phyloP scores from a whole-genome alignment of 106 monocot species.

The Vanilla planifolia region DNA sequence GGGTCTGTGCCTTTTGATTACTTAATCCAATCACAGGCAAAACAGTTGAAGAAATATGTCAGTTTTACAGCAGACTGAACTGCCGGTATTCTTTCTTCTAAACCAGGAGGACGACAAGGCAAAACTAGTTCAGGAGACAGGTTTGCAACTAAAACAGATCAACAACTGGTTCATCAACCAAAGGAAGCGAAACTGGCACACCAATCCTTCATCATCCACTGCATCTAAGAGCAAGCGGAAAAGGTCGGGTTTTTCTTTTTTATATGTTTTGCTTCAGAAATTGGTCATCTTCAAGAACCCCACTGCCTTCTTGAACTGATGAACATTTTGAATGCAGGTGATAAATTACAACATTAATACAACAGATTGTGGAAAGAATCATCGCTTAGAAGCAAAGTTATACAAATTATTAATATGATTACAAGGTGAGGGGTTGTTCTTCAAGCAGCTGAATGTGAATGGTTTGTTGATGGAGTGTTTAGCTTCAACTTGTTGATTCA shows the following conservation, averaged over 20 bases:
- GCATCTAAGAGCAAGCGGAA: slow-evolving; percentile 73
- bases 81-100: too few relatives aligned
- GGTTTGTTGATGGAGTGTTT: too few relatives aligned
- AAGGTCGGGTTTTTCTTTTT: slow-evolving; percentile 23
- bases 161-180: slow-evolving; percentile 99
- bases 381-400: neutral
- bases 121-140: slow-evolving; percentile 82
- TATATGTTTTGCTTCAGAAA: too few relatives aligned
- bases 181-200: slow-evolving; percentile 98
- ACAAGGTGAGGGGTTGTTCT: too few relatives aligned
- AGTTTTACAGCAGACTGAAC: too few relatives aligned
- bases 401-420: neutral
- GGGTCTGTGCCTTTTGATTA: too few relatives aligned
- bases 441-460: too few relatives aligned
- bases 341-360: neutral
- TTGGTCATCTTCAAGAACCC: neutral
- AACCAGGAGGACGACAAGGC: slow-evolving; percentile 93
- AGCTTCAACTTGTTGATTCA: too few relatives aligned
- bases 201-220: slow-evolving; percentile 78
- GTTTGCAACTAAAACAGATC: slow-evolving; percentile 91
- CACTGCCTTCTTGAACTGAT: neutral
- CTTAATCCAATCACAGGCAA: too few relatives aligned
- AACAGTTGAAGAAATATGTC: too few relatives aligned
- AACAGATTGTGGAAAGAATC: neutral
- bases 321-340: slow-evolving; percentile 5